Percentiles rank a stretch among this genome's conserved stretches.
phyloP scores from a whole-genome alignment of 768 basidiomycete genomes.

The Terana coerulea region DNA sequence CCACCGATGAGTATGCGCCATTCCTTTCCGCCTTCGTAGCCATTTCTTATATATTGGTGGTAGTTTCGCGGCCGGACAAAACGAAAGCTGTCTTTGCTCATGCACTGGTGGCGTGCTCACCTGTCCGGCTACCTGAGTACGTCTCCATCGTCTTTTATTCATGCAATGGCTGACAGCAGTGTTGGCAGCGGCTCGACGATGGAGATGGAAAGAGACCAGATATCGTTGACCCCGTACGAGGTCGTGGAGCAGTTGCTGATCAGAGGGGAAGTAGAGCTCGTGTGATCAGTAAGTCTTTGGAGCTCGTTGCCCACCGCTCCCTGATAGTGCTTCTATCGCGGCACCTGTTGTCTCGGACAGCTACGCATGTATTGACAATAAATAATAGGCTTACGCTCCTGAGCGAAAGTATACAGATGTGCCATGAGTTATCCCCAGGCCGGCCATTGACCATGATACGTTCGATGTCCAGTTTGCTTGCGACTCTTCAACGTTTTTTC shows the following conservation, averaged over 20 bases:
- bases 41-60: constrained; percentile 22
- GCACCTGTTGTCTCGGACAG: too few relatives aligned
- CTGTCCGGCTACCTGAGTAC: constrained; percentile 65
- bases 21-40: neutral
- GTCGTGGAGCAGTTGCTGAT: constrained; percentile 71
- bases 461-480: too few relatives aligned
- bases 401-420: too few relatives aligned
- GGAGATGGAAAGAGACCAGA: constrained; percentile 76
- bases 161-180: constrained; percentile 12
- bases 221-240: constrained; percentile 74
- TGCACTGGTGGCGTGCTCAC: constrained; percentile 68
- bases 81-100: constrained; percentile 77
- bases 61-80: constrained; percentile 79
- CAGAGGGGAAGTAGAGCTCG: constrained; percentile 72
- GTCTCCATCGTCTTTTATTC: constrained; percentile 62
- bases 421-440: too few relatives aligned
- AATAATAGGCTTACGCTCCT: too few relatives aligned
- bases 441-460: too few relatives aligned
- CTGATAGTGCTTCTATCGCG: too few relatives aligned
- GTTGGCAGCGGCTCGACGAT: constrained; percentile 58
- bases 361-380: too few relatives aligned
- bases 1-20: constrained; percentile 66
- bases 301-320: too few relatives aligned
- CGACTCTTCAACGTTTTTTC: too few relatives aligned
- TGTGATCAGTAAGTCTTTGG: too few relatives aligned